Base-by-base conservation (phyloP, 1,139 yeast genomes). In the Yamadazyma atmosphaerica region DNA sequence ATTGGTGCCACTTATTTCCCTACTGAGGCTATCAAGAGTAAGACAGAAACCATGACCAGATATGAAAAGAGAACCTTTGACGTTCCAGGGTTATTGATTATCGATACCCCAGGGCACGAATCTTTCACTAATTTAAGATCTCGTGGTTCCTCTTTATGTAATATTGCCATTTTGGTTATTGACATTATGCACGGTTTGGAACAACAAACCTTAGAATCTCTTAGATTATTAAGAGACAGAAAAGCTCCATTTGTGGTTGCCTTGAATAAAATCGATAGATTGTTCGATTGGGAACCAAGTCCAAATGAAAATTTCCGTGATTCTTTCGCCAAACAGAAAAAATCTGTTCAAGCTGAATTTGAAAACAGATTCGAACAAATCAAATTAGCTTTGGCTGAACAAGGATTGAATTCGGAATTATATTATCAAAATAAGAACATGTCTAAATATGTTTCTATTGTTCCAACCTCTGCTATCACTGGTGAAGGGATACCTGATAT, bases 401-500 rank as follows among this genome's bases (percentile, higher is more conserved):
- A 94, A 70, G 98, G 98, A 56, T 84, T 94, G 71, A 94, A 94
- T 73, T 86, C 98, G 38, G 98, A 92, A 69, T 78, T 92, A 50
- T 94, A 94, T 68, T 92, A 75, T 83, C 88, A 92, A 65, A 94
- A 94, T 77, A 86, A 86, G 66, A 92, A 90, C 69, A 73, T 92
- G 77, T 71, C 97, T 43, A 87, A 87, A 63, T 87, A 84, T 57
- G 98, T 94, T 43, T 89, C 98, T 27, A 84, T 94, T 55, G 96
- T 94, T 39, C 98, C 99, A 52, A 92, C 98, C 11, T 90, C 98
- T 45, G 98, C 99, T 42, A 95, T 90, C 35, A 90, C 98, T 21
- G 99, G 98, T 65, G 99, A 94, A 69, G 99, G 99, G 84, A 94
- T 94, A 53, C 98, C 99, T 34, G 99, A 94, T 79, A 77, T 94